Base-by-base conservation (phyloP, 2,329 filamentous ascomycete species). In the Teratosphaeriaceae sp. region DNA sequence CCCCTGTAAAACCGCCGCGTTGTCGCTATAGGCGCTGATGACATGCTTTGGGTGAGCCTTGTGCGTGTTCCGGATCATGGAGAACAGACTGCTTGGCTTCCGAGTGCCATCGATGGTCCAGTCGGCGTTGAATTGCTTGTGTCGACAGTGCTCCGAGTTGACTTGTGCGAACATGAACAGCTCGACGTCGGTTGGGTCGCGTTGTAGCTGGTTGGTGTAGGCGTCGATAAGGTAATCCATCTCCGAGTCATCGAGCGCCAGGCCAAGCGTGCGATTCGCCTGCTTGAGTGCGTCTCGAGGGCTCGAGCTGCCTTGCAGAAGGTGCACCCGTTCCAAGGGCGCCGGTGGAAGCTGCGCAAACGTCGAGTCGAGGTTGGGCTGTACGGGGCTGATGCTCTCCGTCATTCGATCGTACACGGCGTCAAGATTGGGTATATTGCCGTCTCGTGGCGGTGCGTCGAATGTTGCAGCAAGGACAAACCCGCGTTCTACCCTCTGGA, bases 91-190 rank as follows among this genome's bases (percentile, higher is more conserved):
- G 61, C 84, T 78, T 35, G 79, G 75, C 75, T 89, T 92, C 51
- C 75, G 70, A 53, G 84, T 74, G 40, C 89, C 89, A 63, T 98
- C 89, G 56, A 98, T 94, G 13, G 83, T 92, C 88, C 92, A 98
- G 46, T 82, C 83, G 21, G 92, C 89, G 65, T 98, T 98, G 77
- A 98, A 98, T 57, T 94, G 85, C 72, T 96, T 94, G 62, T 83
- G 79, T 45, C 79, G 69, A 60, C 79, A 95, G 67, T 97, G 90
- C 73, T 98, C 92, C 2, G 90, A 97, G 72, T 97, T 97, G 63
- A 98, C 90, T 68, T 98, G 92, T 13, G 90, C 90, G 65, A 97
- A 98, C 92, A 97, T 97, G 74, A 97, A 97, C 18, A 97, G 75
- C 69, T 98, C 92, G 34, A 97, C 86, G 63, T 97, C 92, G 47